Base-by-base conservation (phyloP, 495 filamentous ascomycete species). In the Neurospora discreta region DNA sequence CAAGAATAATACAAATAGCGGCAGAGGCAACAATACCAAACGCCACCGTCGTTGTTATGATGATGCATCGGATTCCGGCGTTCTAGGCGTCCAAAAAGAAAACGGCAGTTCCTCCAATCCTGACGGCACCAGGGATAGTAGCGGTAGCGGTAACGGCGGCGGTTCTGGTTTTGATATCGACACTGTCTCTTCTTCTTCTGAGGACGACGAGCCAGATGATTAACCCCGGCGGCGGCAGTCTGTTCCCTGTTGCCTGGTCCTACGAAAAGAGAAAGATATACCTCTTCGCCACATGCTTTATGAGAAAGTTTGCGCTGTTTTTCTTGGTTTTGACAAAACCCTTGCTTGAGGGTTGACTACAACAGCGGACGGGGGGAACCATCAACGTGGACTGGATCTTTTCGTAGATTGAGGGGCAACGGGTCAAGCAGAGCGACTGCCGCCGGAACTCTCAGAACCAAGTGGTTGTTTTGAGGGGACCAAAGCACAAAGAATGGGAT, bases 231-330 rank as follows among this genome's bases (percentile, higher is more conserved):
- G 80, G 82, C 84, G 83, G 76, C 81, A 81, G 81, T 84, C 80
- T 81, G 83, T 80, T 81, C 84, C 83, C 83, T 85, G 82, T 83
- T 84, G 80, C 77, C 85, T 86, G 83, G 84, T 86, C 84, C 83
- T 85, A 81, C 78, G 69, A 71, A 76, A 72, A 74, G 39, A 6
- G 23, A 69, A 41, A 60, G 15, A 36, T 67, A 41, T 44, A 11
- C 67, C 39, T 30, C 41, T 11, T 36, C 67, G 65, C 20, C 15
- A 65, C 41, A 42, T 69, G 39, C 36, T 67, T 69, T 38, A 15
- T 67, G 68, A 30, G 68, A 43, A 68, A 18, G 23, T 38, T 33
- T 68, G 52, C n/a, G 8, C 71, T 52, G n/a, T 39, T 30, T 11
- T 10, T 52, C n/a, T 8, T n/a, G 23, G 26, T 38, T 69, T 65